These are phyloP conservation scores for Penicillium simplicissimum DNA, from an alignment of 495 filamentous ascomycete species.

Conservation along the genomic window DNA sequence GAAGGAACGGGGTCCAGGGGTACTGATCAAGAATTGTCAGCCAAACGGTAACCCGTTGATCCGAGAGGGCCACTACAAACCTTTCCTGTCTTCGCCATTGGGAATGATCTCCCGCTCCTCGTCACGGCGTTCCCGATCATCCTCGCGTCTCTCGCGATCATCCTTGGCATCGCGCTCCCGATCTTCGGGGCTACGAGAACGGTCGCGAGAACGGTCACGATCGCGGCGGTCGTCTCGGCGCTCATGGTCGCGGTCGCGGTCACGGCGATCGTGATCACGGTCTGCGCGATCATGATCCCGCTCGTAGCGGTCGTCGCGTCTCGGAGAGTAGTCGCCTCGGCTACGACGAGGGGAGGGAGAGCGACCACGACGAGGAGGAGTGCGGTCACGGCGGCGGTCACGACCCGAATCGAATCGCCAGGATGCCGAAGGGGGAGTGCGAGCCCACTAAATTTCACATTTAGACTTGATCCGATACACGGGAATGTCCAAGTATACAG, in stretches of 20 bases:
- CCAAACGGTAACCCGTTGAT: neutral
- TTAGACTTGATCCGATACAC: neutral
- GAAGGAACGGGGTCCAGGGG: constrained; percentile 75
- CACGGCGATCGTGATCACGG: constrained; percentile 64
- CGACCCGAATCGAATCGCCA: constrained; percentile 96
- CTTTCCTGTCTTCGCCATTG: constrained; percentile 77
- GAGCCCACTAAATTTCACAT: constrained; percentile 75
- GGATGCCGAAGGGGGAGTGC: constrained; percentile 95
- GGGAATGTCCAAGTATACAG: neutral
- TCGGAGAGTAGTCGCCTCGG: constrained; percentile 82
- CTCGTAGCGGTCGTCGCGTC: constrained; percentile 87
- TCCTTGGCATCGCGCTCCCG: constrained; percentile 71
- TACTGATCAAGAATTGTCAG: constrained; percentile 23
- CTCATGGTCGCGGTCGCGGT: constrained; percentile 74
- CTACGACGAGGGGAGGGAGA: constrained; percentile 75
- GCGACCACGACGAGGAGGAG: constrained; percentile 76
- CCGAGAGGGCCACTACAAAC: constrained; percentile 49
- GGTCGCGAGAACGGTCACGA: constrained; percentile 60
- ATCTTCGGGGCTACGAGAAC: constrained; percentile 58
- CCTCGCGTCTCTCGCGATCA: constrained; percentile 65
- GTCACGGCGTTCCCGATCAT: constrained; percentile 58
- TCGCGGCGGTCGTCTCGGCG: constrained; percentile 60
- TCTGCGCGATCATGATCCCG: constrained; percentile 66
- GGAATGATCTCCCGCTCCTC: constrained; percentile 53
- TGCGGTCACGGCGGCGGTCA: constrained; percentile 70